phyloP scores from a whole-genome alignment of 345 rosid species.

The Luvunga scandens region DNA sequence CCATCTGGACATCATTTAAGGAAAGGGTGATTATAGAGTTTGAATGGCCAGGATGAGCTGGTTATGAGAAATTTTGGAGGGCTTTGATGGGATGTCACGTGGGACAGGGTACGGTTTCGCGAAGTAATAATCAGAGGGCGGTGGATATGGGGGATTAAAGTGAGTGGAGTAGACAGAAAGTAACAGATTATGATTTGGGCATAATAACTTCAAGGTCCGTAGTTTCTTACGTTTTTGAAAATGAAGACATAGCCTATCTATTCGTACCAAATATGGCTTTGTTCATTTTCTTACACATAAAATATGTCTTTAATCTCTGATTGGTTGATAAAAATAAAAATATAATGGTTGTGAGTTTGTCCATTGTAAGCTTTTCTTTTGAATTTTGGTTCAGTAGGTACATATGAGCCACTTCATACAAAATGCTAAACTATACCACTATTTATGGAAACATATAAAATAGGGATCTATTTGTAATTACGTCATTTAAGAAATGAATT shows the following conservation, averaged over 20 bases:
- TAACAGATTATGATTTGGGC: neutral
- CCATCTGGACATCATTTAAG: neutral
- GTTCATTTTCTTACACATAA: neutral
- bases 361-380: too few species aligned
- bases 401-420: neutral
- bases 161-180: neutral
- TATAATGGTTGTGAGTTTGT: too few species aligned
- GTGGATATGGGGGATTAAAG: neutral
- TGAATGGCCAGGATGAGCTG: slow-evolving; percentile 8
- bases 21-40: neutral
- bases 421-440: too few species aligned
- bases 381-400: too few species aligned
- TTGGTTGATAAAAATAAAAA: too few species aligned
- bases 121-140: slow-evolving; percentile 7
- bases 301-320: neutral
- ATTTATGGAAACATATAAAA: neutral
- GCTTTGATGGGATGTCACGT: slow-evolving; percentile 11
- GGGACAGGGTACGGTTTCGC: neutral
- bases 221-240: neutral
- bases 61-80: neutral
- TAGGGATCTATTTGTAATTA: neutral
- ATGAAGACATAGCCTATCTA: neutral
- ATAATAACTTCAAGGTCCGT: neutral
- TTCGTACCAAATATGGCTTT: neutral
- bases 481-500: neutral